Evolutionary conservation across 2,329 filamentous ascomycete genomes (phyloP).

Genomic region (Colletotrichum sp.): DNA sequence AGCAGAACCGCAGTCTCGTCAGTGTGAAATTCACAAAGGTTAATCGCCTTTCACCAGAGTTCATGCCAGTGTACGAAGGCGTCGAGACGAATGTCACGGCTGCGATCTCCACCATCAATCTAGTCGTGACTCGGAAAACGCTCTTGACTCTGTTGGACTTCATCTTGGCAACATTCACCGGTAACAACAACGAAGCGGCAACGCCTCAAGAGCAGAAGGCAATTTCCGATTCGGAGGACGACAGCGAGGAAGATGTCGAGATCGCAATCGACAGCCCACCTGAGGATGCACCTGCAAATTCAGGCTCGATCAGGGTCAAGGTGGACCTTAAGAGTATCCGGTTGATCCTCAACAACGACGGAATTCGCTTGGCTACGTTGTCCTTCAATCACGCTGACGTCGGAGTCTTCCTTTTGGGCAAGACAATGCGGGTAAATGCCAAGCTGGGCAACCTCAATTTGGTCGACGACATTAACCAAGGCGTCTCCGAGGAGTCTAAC

Average conservation of each 20-base stretch:
- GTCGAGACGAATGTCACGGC: constrained; percentile 93
- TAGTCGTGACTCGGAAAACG: constrained; percentile 92
- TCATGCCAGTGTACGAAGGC: constrained; percentile 88
- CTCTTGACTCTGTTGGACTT: constrained; percentile 93
- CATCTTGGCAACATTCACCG: constrained; percentile 88
- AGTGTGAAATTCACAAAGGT: constrained; percentile 89
- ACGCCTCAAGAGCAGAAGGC: constrained; percentile 35
- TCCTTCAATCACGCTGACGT: constrained; percentile 93
- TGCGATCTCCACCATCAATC: constrained; percentile 91
- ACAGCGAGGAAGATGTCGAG: constrained; percentile 38
- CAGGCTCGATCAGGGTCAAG: constrained; percentile 89
- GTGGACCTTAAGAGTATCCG: constrained; percentile 92
- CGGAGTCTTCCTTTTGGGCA: constrained; percentile 84
- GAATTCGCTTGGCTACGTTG: constrained; percentile 89
- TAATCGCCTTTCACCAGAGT: constrained; percentile 90
- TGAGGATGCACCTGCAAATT: constrained; percentile 31
- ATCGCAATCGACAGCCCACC: constrained; percentile 7
- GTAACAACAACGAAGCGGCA: constrained; percentile 50
- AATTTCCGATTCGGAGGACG: constrained; percentile 37
- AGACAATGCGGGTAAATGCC: constrained; percentile 85
- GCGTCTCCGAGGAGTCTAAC: constrained; percentile 80
- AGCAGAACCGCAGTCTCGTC: constrained; percentile 81
- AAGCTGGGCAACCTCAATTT: constrained; percentile 87
- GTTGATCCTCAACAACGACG: constrained; percentile 96
- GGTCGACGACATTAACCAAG: constrained; percentile 92